Evolutionary conservation across 495 filamentous ascomycete genomes (phyloP), one percentile per base, ranked within the genome.

Genomic region (Jackrogersella multiformis): DNA sequence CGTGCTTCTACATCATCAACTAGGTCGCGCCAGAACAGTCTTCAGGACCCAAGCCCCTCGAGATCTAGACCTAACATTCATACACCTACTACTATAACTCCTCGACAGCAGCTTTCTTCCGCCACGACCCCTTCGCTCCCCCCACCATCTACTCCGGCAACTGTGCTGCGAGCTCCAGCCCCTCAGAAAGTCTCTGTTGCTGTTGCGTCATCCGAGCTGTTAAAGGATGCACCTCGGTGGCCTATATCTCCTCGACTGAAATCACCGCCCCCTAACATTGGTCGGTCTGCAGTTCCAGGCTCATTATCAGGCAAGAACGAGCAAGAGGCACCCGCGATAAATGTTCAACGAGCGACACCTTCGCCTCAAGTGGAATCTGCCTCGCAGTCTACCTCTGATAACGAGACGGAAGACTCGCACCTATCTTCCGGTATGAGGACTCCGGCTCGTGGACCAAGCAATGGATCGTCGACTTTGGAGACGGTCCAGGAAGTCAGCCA

Each of bases 401-500:
- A 75, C 55, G 86, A 87, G 52, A 71, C 74, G 64, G 86, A 91
- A 64, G 89, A 89, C 30, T 71, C 71, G 46, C 66, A 79, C 45
- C 64, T 81, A 12, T 75, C 79, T 42, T 76, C 85, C 15, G 88
- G 87, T 48, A 87, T 88, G 78, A 80, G 82, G 71, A 89, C 88
- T 35, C 87, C 88, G 15, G 85, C 81, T 49, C 88, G 93, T 73
- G 88, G 86, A 21, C 80, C 80, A 44, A 89, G 87, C 70, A 89
- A 88, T 53, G 85, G 83, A 63, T 84, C 85, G 18, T 87, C 91
- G 15, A 87, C 86, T 39, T 80, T 99, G 53, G 95, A 96, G 77
- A 99, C 95, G 0, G 95, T 99, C 26, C 90, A 97, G 74, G 95
- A 99, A 80, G 88, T 88, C 46, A 96, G 92, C 77, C 85, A 92